Conservation (phyloP, 2,329 filamentous ascomycete genomes). For the Fusarium stilboides region DNA sequence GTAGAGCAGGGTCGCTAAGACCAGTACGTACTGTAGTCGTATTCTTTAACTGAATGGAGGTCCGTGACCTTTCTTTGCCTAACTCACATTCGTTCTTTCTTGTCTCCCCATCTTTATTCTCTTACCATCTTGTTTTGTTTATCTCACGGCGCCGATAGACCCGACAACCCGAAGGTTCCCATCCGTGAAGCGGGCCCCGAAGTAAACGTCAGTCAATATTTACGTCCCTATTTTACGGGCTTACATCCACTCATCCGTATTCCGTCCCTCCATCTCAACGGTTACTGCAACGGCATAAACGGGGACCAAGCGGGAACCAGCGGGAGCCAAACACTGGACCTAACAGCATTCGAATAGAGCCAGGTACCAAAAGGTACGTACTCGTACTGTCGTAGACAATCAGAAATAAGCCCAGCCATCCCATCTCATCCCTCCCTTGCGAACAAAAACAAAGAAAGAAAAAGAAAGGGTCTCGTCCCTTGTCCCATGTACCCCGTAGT, state of each 20-base stretch:
- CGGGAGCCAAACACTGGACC: constrained; percentile 26
- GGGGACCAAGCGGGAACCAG: constrained; percentile 34
- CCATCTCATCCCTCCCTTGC: constrained; percentile 12
- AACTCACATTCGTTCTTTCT: background rate
- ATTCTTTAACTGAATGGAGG: constrained; percentile 13
- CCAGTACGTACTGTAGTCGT: constrained; percentile 12
- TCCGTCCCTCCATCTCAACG: constrained; percentile 28
- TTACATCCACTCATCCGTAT: background rate
- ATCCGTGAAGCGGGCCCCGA: constrained; percentile 8
- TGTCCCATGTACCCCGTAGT: constrained; percentile 1
- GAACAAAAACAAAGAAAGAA: constrained; percentile 23
- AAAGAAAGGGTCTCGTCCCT: background rate
- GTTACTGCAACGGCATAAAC: constrained; percentile 31
- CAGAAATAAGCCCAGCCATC: constrained; percentile 30
- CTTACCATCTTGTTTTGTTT: constrained; percentile 5
- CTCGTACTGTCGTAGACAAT: constrained; percentile 8
- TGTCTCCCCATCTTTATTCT: background rate
- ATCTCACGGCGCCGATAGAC: background rate
- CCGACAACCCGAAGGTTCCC: background rate
- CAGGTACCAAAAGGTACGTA: constrained; percentile 20
- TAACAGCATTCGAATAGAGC: background rate
- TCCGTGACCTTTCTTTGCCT: constrained; percentile 12
- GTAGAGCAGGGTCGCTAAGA: constrained; percentile 4
- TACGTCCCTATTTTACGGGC: background rate
- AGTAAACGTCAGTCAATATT: constrained; percentile 10